These are phyloP conservation scores for Cystofilobasidium macerans DNA, from an alignment of 768 basidiomycete genomes.

Conservation along the genomic window DNA sequence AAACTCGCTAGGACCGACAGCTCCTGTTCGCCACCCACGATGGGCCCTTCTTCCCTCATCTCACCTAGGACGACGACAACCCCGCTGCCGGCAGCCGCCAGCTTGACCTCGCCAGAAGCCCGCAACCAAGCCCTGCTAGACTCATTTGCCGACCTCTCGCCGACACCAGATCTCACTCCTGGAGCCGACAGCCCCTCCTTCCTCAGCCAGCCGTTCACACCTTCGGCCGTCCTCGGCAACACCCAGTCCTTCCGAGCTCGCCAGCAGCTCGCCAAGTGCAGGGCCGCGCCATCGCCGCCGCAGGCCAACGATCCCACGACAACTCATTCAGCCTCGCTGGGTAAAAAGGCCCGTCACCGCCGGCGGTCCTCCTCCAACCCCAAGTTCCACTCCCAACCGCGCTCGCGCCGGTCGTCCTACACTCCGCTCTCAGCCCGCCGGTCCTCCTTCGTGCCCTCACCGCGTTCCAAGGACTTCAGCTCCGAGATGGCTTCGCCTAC, in stretches of 20 bases:
- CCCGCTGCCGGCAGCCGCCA: not conserved
- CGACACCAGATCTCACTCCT: not conserved
- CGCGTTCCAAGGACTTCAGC: not conserved
- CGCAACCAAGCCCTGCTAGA: not conserved
- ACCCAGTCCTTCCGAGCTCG: not conserved
- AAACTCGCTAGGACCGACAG: no score
- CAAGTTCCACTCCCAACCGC: constrained; percentile 17
- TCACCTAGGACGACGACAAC: not conserved
- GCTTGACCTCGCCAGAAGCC: no score
- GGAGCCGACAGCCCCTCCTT: not conserved
- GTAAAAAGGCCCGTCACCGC: not conserved
- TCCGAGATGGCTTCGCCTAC: not conserved
- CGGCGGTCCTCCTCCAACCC: not conserved
- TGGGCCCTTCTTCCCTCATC: not conserved
- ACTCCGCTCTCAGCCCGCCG: not conserved
- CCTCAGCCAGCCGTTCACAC: not conserved
- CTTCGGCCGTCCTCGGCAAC: not conserved
- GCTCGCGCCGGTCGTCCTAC: constrained; percentile 3
- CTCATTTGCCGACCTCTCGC: constrained; percentile 1
- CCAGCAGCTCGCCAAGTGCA: not conserved
- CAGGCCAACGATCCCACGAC: not conserved
- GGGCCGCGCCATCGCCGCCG: not conserved
- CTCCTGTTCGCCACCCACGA: no score
- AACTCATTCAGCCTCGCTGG: no score
- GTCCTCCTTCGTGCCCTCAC: constrained; percentile 1